Base-by-base conservation (phyloP, 352 stramenopile genomes). In the Phytopythium boreale region DNA sequence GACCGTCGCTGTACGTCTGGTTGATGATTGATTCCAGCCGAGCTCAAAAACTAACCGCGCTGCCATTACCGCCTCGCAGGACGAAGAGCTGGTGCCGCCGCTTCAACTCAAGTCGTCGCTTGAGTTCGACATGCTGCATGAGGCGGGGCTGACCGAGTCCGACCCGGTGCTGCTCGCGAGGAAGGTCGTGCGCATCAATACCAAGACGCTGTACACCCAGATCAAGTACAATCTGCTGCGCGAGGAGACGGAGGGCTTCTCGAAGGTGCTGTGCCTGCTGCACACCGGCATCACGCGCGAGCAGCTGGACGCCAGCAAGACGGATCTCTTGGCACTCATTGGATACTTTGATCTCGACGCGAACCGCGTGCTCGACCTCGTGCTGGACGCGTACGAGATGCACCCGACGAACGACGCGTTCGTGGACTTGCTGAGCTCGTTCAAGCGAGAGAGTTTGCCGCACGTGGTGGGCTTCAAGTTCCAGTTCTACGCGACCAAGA, bases 171-270 rank as follows among this genome's bases (percentile, higher is more conserved):
- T 77, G n/a, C 73, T 92, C 67, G 68, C 59, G 17, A 90, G 87
- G 67, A 93, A 93, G 62, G 74, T 91, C 71, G 70, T 95, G 24
- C 84, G 87, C 22, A 89, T 93, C 60, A 95, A 95, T 66, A 95
- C 87, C 47, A 93, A 93, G 69, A 93, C 78, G 31, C 74, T 93
- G 62, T 99, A 99, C 69, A 92, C 89, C 36, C 96, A 99, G 72
- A 85, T 95, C 74, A 98, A 98, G 75, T 99, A 98, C 71, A 99
- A 99, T 70, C 71, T 99, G 41, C 77, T 98, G 29, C 88, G 88
- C 19, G 97, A 99, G 73, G 96, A 99, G 77, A 98, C 89, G 37
- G 96, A 99, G 70, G 97, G 97, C 0, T 99, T 96, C 71, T 81
- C 94, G 12, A 99, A 99, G 64, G 78, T 98, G 52, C 60, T 98